Evolutionary conservation across 1,284 basidiomycete species (phyloP), one percentile per base, ranked within the genome.

Genomic region (Naganishia sp.): DNA sequence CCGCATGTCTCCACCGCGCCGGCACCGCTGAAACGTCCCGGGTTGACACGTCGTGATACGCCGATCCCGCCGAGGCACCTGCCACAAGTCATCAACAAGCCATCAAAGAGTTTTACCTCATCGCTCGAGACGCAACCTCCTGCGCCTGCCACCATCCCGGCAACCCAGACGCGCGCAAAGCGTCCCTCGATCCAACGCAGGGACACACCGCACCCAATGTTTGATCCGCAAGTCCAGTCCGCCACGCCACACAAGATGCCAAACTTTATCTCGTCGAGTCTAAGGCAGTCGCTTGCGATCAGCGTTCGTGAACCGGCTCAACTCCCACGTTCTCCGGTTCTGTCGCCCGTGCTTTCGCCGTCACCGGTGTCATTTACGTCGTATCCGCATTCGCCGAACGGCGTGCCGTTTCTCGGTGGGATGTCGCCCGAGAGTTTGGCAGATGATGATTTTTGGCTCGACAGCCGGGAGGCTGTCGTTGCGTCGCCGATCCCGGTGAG

Each of bases 191-290:
- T 61, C 21, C n/a, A 52, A 23, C 59, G 59, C 48, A 50, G 59
- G 21, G 59, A 52, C 18, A 61, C 59, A 15, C 59, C 59, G 48
- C 46, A 49, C 18, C 59, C 59, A n/a, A 36, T 36, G 31, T 61
- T 61, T 52, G 53, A 42, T 23, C 33, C 36, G 10, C 16, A 18
- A 10, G 31, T 55, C 6, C n/a, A 50, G 1, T n/a, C 7, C 21
- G 11, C 16, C n/a, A 5, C 9, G 11, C n/a, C 23, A 7, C 23
- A 13, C 23, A 36, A 31, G 21, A 48, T 61, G 46, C 59, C 59
- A 16, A 61, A 61, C 25, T 61, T 61, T 25, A 42, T 61, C n/a
- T 61, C 59, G 16, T 43, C 59, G 48, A 61, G 59, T 25, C 11
- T 61, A 4, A 23, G 44, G 23, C 28, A 31, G 21, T 57, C 55